Base-by-base conservation (phyloP, 2,329 filamentous ascomycete species). In the Epichloe gansuensis region DNA sequence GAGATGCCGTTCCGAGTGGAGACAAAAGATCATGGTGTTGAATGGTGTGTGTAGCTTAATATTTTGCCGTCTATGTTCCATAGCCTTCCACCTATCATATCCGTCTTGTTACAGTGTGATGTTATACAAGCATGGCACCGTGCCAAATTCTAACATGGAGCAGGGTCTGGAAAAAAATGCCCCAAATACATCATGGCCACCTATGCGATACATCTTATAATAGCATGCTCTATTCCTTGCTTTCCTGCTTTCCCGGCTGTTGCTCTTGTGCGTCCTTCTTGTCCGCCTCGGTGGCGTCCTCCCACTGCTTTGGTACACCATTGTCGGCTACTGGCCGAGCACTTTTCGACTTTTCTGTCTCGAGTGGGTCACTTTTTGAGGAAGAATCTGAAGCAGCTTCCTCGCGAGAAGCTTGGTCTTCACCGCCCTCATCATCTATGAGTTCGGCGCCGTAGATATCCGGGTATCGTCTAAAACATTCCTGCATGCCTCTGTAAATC, bases 401-500 rank as follows among this genome's bases (percentile, higher is more conserved):
- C 1, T 59, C 54, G 7, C 53, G 54, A 3, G 54, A 42, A n/a
- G 46, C 49, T 28, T 54, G 51, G 31, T 62, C 67, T 38, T 64
- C 65, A 21, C 65, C 68, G 35, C 70, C 69, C 35, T 85, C 82
- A 49, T 94, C 90, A 47, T 90, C 86, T 37, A 86, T 84, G 17
- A 96, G 75, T 67, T 97, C 91, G 44, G 86, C 80, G 55, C 90
- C 91, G 70, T 98, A 98, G 55, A 96, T 78, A 44, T 97, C 93
- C 21, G 93, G 93, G 69, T 96, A 87, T 67, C 83, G 74, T 61
- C 90, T 82, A 79, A 98, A 98, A 75, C 93, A 98, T 63, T 91
- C 85, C 74, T 97, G 93, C 93, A 98, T 98, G 62, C 78, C 83
- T 77, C 91, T 95, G 60, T 62, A 54, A 23, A 51, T 51, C 58